phyloP scores from a whole-genome alignment of 768 basidiomycete species.

The Leccinum sublutescens region DNA sequence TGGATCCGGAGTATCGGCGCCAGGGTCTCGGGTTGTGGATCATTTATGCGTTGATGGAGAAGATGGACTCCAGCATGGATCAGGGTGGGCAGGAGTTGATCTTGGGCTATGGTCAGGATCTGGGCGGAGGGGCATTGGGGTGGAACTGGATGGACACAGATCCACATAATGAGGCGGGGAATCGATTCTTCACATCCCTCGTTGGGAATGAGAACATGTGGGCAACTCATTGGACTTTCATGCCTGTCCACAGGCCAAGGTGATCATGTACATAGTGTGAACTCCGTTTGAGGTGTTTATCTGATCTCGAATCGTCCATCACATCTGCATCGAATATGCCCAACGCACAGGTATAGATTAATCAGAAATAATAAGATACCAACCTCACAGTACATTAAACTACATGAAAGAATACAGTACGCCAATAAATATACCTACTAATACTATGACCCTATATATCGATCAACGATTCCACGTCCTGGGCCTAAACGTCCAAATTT shows the following conservation, averaged over 20 bases:
- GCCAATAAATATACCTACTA: conserved; percentile 5
- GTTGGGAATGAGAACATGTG: conserved; percentile 4
- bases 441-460: conserved; percentile 7
- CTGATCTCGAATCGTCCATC: neutral
- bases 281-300: neutral
- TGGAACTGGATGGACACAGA: conserved; percentile 25
- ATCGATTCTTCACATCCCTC: conserved; percentile 13
- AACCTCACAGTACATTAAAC: neutral
- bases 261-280: neutral
- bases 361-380: neutral
- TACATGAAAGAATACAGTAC: conserved; percentile 13
- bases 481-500: conserved; percentile 79
- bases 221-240: conserved; percentile 17
- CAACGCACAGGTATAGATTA: neutral
- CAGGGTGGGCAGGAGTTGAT: neutral
- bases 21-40: conserved; percentile 13
- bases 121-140: conserved; percentile 20
- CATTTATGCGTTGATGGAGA: conserved; percentile 11
- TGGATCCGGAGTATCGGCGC: conserved; percentile 9
- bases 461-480: conserved; percentile 17
- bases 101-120: conserved; percentile 11
- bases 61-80: conserved; percentile 5
- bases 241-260: neutral
- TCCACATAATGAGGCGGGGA: conserved; percentile 4
- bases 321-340: neutral